phyloP scores from a whole-genome alignment of 164 flowering plant genomes.

The Liriodendron chinense region DNA sequence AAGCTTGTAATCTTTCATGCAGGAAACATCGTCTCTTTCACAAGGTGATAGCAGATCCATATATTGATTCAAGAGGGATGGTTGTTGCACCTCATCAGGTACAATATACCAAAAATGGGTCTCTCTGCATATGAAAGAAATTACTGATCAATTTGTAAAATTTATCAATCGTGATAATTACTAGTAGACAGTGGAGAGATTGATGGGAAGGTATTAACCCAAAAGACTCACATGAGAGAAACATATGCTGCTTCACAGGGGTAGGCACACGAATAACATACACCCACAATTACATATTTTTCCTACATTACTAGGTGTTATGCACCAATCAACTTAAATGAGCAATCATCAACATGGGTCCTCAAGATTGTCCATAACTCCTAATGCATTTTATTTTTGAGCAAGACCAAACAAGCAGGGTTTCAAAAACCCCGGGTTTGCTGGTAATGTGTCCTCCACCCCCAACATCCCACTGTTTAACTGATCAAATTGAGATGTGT shows the following conservation, averaged over 20 bases:
- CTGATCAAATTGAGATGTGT: no score
- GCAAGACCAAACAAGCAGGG: no score
- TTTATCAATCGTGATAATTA: background rate
- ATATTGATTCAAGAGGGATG: slow-evolving; percentile 51
- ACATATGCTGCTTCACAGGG: background rate
- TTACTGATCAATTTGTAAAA: background rate
- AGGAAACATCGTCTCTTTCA: slow-evolving; percentile 55
- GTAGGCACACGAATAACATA: background rate
- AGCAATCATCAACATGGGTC: no score
- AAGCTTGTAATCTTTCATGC: slow-evolving; percentile 47
- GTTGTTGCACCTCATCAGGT: slow-evolving; percentile 69
- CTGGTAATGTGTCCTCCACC: no score
- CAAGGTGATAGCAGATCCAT: slow-evolving; percentile 54
- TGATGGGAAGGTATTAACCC: background rate
- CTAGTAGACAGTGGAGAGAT: background rate
- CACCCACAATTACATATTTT: background rate
- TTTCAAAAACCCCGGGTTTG: no score
- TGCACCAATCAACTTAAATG: no score
- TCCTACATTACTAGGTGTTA: background rate
- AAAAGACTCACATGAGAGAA: background rate
- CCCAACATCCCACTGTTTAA: no score
- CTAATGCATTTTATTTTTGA: no score
- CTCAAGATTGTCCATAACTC: no score
- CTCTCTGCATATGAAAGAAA: slow-evolving; percentile 48
- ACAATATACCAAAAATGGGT: slow-evolving; percentile 80